Percentiles rank a stretch among this genome's conserved stretches.
These are phyloP conservation scores for Zoysia japonica DNA, from an alignment of 176 grass and related monocot genomes.

Conservation along the genomic window DNA sequence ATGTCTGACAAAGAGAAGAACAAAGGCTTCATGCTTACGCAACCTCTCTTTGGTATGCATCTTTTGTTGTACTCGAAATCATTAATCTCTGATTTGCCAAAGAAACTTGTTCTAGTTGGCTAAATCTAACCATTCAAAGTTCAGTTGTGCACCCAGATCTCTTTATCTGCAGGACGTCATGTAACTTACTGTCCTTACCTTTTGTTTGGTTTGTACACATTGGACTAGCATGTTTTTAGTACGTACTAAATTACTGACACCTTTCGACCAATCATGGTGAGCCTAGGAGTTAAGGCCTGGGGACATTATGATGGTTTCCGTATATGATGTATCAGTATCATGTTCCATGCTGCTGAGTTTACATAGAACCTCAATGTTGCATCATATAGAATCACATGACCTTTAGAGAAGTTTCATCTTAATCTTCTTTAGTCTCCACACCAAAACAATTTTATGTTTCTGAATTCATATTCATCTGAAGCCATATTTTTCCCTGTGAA, in stretches of 20 bases:
- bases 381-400: neutral
- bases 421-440: constrained; percentile 9
- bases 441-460: constrained; percentile 1
- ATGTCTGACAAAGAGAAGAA: constrained; percentile 64
- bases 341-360: constrained; percentile 3
- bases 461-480: neutral
- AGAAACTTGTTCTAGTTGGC: neutral
- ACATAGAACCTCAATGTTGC: constrained; percentile 17
- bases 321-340: neutral
- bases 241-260: neutral
- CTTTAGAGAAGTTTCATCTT: constrained; percentile 20
- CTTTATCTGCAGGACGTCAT: neutral
- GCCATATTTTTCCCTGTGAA: neutral
- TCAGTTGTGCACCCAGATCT: neutral
- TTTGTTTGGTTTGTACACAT: neutral
- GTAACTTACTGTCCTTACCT: neutral
- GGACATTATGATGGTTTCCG: neutral
- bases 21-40: constrained; percentile 54
- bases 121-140: neutral
- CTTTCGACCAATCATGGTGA: constrained; percentile 12
- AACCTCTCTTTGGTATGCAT: constrained; percentile 51
- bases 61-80: constrained; percentile 27
- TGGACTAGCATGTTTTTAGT: neutral
- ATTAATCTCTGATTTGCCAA: neutral
- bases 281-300: neutral